Evolutionary conservation across 306 rosid species (phyloP), one percentile per base, ranked within the genome.

Genomic region (Geum urbanum): DNA sequence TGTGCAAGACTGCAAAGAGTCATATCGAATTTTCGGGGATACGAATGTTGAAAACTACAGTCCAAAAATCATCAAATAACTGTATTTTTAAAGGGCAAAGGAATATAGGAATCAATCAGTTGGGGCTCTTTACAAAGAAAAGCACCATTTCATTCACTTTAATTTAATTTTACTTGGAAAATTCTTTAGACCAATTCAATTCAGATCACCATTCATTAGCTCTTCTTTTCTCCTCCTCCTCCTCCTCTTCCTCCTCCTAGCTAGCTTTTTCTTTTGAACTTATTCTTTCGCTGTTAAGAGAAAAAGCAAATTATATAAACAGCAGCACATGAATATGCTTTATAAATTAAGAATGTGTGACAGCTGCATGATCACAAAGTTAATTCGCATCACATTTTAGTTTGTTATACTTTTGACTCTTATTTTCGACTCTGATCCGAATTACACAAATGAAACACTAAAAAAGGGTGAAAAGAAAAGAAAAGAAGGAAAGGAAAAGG

Each of bases 1-100:
- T 12, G 12, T 35, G 58, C 65, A 52, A 70, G 10, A 63, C 74
- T 79, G 82, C 70, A 66, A 71, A 59, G 8, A 78, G 87, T 81
- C 87, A 78, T 84, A 81, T 83, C 87, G 72, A 83, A 81, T 59
- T 80, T 78, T 85, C 45, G 61, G 76, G 8, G 92, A 87, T 84
- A 81, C 86, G 95, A 86, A 86, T 83, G 86, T 89, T 83, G 89
- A 86, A 84, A 86, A 76, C 76, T 68, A 79, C 78, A 79, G 78
- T 73, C 74, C 61, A 69, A 73, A 73, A 71, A 16, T 70, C 70
- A 59, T 47, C 67, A 67, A 77, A 74, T 48, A 74, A 59, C 88
- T 75, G 46, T 71, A 75, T 80, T 54, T 40, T 51, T 51, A 18
- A 68, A 51, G 18, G 22, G 49, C 39, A 56, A 67, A 71, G 78